Conservation (phyloP, 108 stramenopile species). For the Cyclotella baltica region DNA sequence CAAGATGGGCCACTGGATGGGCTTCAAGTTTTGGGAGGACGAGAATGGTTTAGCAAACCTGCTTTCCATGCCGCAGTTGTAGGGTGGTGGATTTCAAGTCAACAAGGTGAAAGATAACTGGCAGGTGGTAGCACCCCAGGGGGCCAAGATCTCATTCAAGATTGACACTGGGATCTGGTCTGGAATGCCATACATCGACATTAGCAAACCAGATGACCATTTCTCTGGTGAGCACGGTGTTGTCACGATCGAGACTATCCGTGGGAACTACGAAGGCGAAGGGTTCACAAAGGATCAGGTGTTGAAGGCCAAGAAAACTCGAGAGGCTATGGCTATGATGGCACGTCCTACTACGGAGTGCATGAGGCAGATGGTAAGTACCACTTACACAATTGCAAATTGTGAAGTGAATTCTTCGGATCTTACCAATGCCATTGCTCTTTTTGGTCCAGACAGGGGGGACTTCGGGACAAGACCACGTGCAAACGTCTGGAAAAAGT, state of each 20-base stretch:
- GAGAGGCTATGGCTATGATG: not conserved
- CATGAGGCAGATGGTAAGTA: too few relatives aligned
- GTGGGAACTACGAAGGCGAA: too few relatives aligned
- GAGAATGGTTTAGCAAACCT: too few relatives aligned
- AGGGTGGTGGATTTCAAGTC: too few relatives aligned
- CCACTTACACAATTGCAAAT: too few relatives aligned
- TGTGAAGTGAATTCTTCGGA: not conserved
- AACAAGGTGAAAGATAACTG: not conserved
- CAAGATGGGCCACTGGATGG: too few relatives aligned
- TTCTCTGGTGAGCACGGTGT: too few relatives aligned
- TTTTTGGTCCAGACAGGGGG: slow-evolving; percentile 4
- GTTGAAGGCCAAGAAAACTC: not conserved
- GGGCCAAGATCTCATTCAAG: not conserved
- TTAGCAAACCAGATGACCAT: not conserved
- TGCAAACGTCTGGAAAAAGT: not conserved
- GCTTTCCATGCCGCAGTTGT: too few relatives aligned
- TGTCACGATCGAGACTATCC: not conserved
- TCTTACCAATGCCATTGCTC: not conserved
- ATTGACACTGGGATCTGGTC: not conserved
- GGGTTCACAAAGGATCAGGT: too few relatives aligned
- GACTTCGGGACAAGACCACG: not conserved
- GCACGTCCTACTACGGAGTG: not conserved
- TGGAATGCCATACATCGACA: slow-evolving; percentile 3
- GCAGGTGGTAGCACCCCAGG: not conserved
- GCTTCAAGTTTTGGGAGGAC: too few relatives aligned